Base-by-base conservation (phyloP, 176 grass and related monocot species). In the Eleusine coracana region DNA sequence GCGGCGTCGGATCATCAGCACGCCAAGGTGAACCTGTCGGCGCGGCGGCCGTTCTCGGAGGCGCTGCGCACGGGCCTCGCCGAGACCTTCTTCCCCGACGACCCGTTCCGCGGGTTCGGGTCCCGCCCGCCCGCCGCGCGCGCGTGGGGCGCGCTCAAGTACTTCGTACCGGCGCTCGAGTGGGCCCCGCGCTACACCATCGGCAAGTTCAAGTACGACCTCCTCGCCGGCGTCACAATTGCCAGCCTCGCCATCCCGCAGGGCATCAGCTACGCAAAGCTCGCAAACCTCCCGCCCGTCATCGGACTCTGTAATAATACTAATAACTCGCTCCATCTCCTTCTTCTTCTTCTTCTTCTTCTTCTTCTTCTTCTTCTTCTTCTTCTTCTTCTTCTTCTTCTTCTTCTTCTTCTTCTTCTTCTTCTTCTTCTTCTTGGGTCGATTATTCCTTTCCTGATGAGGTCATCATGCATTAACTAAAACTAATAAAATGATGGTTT, bases 211-310 rank as follows among this genome's bases (percentile, higher is more conserved):
- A 92, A 88, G 66, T 89, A 85, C 71, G 96, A 98, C 87, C 86
- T 98, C 70, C 84, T 98, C 75, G 90, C 96, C 72, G 96, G 96
- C 71, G 27, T 98, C 82, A 98, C 96, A 64, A 94, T 98, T 68
- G 88, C 96, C 92, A 98, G 92, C 90, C 90, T 98, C 82, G 92
- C 96, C 71, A 98, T 98, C 84, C 95, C 96, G 5, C 96, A 98
- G 86, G 96, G 96, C 71, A 98, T 98, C 88, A 98, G 96, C 87
- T 98, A 98, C 83, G 96, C 96, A 10, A 80, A 87, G 71, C 96
- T 98, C 69, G 96, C 96, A 74, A 89, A 86, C 68, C 92, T 98
- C 69, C 90, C 96, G 34, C 92, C 92, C 68, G 74, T 98, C 83
- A 90, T 93, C 41, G 96, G 96, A 70, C 89, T 98, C 46, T 98